phyloP scores from a whole-genome alignment of 257 asterid genomes.

The Nicotiana benthamiana region DNA sequence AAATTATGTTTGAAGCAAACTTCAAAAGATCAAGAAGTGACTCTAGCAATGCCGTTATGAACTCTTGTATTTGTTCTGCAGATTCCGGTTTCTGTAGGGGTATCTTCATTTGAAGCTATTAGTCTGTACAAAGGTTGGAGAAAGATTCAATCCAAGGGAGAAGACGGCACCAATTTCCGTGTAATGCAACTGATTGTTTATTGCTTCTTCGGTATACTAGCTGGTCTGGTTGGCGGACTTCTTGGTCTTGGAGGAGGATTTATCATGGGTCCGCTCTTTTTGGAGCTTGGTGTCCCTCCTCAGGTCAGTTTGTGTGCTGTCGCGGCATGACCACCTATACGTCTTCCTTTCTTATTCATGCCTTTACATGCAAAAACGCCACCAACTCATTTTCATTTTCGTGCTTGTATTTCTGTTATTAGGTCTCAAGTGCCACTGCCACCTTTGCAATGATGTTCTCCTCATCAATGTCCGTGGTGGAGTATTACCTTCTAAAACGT shows the following conservation, averaged over 20 bases:
- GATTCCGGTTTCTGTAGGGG: slow-evolving; percentile 79
- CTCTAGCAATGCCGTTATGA: neutral
- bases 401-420: neutral
- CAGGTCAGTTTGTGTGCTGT: slow-evolving; percentile 38
- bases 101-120: slow-evolving; percentile 59
- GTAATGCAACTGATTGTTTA: slow-evolving; percentile 54
- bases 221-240: slow-evolving; percentile 94
- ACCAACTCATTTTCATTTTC: neutral
- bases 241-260: slow-evolving; percentile 98
- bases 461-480: slow-evolving; percentile 95
- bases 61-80: slow-evolving; percentile 14
- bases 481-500: slow-evolving; percentile 82
- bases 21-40: neutral
- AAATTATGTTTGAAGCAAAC: neutral
- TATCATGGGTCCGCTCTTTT: slow-evolving; percentile 45
- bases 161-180: slow-evolving; percentile 44
- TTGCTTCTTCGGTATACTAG: slow-evolving; percentile 69
- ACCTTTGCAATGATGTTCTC: slow-evolving; percentile 99
- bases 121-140: slow-evolving; percentile 80
- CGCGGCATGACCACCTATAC: neutral
- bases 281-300: slow-evolving; percentile 52
- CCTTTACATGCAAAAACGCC: neutral
- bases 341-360: neutral
- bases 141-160: slow-evolving; percentile 73
- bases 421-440: slow-evolving; percentile 99